Conservation (phyloP, 129 eudicot species). For the Tanacetum coccineum region DNA sequence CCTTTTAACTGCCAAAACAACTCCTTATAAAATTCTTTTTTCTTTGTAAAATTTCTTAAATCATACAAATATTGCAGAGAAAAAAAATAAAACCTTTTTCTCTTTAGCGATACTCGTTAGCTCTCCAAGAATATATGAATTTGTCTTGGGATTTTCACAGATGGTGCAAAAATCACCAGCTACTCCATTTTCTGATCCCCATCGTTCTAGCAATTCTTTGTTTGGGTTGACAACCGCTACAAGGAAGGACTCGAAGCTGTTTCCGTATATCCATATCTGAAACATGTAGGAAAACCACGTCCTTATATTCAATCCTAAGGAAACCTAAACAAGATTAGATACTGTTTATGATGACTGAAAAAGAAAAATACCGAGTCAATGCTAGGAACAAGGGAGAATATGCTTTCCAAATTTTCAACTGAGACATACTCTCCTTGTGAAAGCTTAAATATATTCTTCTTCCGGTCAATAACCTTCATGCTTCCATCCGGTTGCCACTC, state of each 20-base stretch:
- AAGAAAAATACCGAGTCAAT: conserved; percentile 59
- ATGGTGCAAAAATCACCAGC: conserved; percentile 48
- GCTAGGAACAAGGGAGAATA: conserved; percentile 54
- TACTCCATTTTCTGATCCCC: conserved; percentile 73
- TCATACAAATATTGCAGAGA: not conserved
- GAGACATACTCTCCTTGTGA: conserved; percentile 97
- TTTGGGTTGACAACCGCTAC: conserved; percentile 93
- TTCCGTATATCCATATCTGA: conserved; percentile 93
- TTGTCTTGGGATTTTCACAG: conserved; percentile 63
- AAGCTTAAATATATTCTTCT: conserved; percentile 96
- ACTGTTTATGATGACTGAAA: not conserved
- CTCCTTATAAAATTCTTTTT: not conserved
- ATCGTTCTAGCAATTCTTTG: conserved; percentile 50
- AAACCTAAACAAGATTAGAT: no score
- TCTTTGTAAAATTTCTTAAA: not conserved
- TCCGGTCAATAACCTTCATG: conserved; percentile 91
- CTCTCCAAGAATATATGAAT: conserved; percentile 56
- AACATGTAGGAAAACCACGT: conserved; percentile 21
- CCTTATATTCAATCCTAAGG: not conserved
- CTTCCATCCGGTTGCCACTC: conserved; percentile 97
- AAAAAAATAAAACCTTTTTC: conserved; percentile 55
- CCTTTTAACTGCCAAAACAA: conserved; percentile 61
- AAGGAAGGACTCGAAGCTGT: conserved; percentile 83
- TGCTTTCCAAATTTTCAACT: conserved; percentile 80
- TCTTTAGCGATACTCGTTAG: conserved; percentile 60